Evolutionary conservation across 2,329 filamentous ascomycete genomes (phyloP).

Genomic region (Trichoderma harzianum): DNA sequence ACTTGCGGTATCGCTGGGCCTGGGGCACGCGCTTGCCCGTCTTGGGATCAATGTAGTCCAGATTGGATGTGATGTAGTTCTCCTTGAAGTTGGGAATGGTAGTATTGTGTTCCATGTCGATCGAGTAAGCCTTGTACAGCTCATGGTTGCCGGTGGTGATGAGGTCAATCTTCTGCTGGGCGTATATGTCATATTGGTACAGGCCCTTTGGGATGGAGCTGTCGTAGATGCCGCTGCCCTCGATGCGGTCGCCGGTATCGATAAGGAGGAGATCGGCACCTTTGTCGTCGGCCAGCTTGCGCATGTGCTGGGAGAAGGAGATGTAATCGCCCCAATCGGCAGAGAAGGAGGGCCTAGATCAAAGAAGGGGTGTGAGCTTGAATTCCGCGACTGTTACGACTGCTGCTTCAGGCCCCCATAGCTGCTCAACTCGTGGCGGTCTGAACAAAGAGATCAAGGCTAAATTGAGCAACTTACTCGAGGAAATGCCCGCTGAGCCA

Average conservation of each 20-base stretch:
- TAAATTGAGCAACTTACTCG: conserved; percentile 57
- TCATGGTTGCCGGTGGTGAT: conserved; percentile 93
- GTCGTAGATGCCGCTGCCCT: conserved; percentile 94
- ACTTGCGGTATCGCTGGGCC: conserved; percentile 79
- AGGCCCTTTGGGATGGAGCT: conserved; percentile 81
- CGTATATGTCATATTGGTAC: conserved; percentile 85
- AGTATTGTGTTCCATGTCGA: conserved; percentile 70
- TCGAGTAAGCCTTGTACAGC: conserved; percentile 77
- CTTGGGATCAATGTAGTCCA: conserved; percentile 77
- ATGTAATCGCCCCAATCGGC: conserved; percentile 98
- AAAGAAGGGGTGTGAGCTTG: not conserved
- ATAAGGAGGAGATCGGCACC: conserved; percentile 87
- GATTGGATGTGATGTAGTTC: conserved; percentile 84
- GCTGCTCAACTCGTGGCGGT: not conserved
- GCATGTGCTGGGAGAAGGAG: conserved; percentile 84
- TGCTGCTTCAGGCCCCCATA: not conserved
- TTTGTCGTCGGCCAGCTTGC: conserved; percentile 69
- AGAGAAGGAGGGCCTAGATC: conserved; percentile 73
- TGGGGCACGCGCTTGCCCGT: conserved; percentile 71
- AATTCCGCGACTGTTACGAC: not conserved
- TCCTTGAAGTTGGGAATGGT: conserved; percentile 81
- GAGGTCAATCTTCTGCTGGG: conserved; percentile 77
- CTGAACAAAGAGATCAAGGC: not conserved
- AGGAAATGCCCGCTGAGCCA: conserved; percentile 93
- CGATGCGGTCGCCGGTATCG: conserved; percentile 89